These are phyloP conservation scores for Cyanidium caldarium DNA, from an alignment of 23 red algal genomes.

Conservation along the genomic window DNA sequence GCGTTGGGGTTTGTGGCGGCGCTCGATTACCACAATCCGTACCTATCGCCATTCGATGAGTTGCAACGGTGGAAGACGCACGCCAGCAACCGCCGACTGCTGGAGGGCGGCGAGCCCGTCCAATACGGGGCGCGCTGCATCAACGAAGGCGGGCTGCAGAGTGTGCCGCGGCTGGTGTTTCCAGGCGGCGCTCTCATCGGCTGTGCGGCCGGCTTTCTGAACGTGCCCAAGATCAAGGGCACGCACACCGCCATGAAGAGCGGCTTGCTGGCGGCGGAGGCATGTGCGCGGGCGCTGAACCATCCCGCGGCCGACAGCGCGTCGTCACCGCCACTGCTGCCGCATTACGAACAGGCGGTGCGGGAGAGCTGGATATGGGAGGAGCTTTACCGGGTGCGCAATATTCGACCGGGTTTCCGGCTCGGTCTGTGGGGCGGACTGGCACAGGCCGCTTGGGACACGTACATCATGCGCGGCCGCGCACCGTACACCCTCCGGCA, in stretches of 20 bases:
- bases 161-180: slow-evolving; percentile 61
- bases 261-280: slow-evolving; percentile 87
- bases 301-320: not conserved
- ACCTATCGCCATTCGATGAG: slow-evolving; percentile 55
- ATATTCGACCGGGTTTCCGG: slow-evolving; percentile 79
- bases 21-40: slow-evolving; percentile 84
- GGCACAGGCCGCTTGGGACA: slow-evolving; percentile 58
- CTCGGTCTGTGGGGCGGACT: slow-evolving; percentile 50
- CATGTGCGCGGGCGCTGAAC: slow-evolving; percentile 20
- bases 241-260: slow-evolving; percentile 97
- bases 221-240: slow-evolving; percentile 98
- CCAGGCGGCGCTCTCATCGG: slow-evolving; percentile 85
- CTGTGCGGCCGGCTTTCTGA: slow-evolving; percentile 87
- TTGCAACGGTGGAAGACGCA: slow-evolving; percentile 85
- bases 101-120: slow-evolving; percentile 62
- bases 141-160: slow-evolving; percentile 85
- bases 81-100: slow-evolving; percentile 23
- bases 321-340: not conserved
- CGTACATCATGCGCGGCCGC: slow-evolving; percentile 63
- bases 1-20: slow-evolving; percentile 71
- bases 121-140: slow-evolving; percentile 81
- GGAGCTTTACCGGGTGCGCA: slow-evolving; percentile 56
- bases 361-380: slow-evolving; percentile 54
- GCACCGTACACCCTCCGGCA: slow-evolving; percentile 67
- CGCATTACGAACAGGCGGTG: slow-evolving; percentile 38